Conservation (phyloP, 441 rosid genomes). For the Aleurites moluccanus region DNA sequence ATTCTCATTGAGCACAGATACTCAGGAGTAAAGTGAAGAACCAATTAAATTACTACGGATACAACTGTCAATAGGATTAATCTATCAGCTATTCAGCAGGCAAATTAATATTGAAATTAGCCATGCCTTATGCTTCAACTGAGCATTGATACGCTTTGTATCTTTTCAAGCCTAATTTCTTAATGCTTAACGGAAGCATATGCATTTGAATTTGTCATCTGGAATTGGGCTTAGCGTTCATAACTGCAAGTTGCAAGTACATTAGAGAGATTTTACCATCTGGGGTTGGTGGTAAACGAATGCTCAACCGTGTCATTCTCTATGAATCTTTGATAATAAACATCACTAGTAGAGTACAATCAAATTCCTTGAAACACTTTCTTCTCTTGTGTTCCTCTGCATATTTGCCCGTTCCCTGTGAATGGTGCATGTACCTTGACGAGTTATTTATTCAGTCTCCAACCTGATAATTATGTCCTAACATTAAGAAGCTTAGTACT, state of each 20-base stretch:
- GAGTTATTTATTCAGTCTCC: neutral
- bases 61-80: neutral
- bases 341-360: neutral
- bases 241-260: neutral
- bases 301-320: neutral
- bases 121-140: neutral
- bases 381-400: neutral
- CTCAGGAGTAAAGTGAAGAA: neutral
- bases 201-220: neutral
- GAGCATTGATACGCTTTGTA: neutral
- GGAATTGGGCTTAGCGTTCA: neutral
- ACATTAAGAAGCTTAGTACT: neutral
- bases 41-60: neutral
- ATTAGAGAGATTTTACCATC: neutral
- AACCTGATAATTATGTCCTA: neutral
- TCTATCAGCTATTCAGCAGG: neutral
- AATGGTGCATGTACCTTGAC: neutral
- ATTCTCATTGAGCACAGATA: neutral
- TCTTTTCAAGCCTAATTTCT: neutral
- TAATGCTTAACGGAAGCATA: neutral
- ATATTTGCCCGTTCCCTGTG: neutral
- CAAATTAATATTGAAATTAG: constrained; percentile 8
- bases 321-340: neutral
- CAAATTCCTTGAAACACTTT: no score
- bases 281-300: neutral